Conservation (phyloP, 768 basidiomycete species). For the Mycena amicta region DNA sequence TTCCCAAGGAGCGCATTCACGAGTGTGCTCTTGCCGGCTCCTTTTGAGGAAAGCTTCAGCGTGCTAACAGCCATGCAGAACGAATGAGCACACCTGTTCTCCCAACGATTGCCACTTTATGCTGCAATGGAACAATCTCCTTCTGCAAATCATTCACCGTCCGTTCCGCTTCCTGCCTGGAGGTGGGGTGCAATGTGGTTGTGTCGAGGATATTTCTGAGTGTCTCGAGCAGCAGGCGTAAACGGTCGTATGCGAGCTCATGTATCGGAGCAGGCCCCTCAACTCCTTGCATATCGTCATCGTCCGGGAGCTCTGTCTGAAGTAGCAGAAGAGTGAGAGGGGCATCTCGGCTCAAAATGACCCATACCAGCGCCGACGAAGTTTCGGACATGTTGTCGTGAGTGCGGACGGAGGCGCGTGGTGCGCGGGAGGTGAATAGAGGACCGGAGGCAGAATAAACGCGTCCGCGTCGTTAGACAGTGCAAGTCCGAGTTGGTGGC, state of each 20-base stretch:
- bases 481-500: too few relatives aligned
- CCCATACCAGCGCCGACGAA: background rate
- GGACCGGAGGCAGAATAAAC: background rate
- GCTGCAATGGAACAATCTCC: background rate
- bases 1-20: slow-evolving; percentile 16
- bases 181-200: background rate
- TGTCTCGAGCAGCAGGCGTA: background rate
- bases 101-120: slow-evolving; percentile 19
- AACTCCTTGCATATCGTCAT: background rate
- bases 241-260: background rate
- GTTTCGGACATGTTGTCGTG: background rate
- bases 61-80: background rate
- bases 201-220: background rate
- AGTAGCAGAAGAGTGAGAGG: background rate
- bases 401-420: too few relatives aligned
- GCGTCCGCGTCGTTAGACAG: background rate
- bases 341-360: background rate
- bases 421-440: background rate
- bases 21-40: slow-evolving; percentile 18
- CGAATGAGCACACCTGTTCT: slow-evolving; percentile 15
- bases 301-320: slow-evolving; percentile 1
- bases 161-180: background rate
- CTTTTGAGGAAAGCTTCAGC: slow-evolving; percentile 2
- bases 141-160: background rate
- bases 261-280: background rate